Base-by-base conservation (phyloP, 148 eudicot species). In the Amaranthus cruentus region DNA sequence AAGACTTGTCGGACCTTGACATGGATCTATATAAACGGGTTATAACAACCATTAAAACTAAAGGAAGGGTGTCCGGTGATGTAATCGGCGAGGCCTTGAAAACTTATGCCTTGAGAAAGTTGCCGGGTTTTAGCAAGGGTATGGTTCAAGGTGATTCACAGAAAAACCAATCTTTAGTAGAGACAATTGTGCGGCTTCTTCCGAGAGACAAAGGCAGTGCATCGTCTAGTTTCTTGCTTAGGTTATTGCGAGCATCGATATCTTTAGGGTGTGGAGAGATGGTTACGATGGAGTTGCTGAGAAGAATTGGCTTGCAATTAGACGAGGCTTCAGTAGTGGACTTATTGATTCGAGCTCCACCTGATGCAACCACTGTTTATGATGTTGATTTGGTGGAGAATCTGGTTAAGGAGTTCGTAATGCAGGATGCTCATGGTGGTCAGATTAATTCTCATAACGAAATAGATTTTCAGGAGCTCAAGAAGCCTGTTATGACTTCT, bases 1-100 rank as follows among this genome's bases (percentile, higher is more conserved):
- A 91, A 80, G 98, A 94, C 74, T 75, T 94, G 14, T 87, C 90
- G 47, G 98, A 91, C 55, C 98, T 94, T 21, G 88, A 87, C 46
- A 74, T 91, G 13, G 97, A 91, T 76, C 72, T 86, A 14, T 94
- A 76, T 75, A 92, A 92, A 76, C 80, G 83, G 61, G 92, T 94
- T 53, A 77, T 94, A 67, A 73, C 79, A 9, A 79, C 86, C 0
- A 91, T 94, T 10, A 84, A 81, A 73, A 69, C 87, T 3, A 94
- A 81, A 76, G 93, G 90, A 9, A 83, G 74, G 70, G 76, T 89
- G n/a, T 75, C 86, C 8, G 67, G 78, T 7, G 79, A 86, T 15
- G 86, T 94, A 46, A 77, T 89, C 55, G 96, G 98, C 8, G 98
- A 89, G 81, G 90, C 93, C 3, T 77, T 91, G 78, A 87, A 77